These are phyloP conservation scores for Rhodosporidiobolus odoratus DNA, from an alignment of 768 basidiomycete genomes.

Conservation along the genomic window DNA sequence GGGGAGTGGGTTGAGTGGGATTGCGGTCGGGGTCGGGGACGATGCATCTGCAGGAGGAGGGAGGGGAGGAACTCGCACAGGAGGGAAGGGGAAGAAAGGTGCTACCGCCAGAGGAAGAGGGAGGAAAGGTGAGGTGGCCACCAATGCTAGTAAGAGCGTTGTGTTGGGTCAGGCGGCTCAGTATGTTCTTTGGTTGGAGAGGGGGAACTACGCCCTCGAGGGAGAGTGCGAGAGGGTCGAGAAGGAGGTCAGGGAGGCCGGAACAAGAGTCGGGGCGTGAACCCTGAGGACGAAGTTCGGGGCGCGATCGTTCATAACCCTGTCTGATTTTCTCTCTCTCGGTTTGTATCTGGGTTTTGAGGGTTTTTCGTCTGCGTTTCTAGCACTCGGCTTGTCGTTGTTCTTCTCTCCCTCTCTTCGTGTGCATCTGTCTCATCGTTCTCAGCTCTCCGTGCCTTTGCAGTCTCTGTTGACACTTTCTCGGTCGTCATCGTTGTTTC, in stretches of 20 bases:
- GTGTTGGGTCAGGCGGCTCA: conserved; percentile 80
- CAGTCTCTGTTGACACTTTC: too few species aligned
- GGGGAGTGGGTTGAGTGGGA: conserved; percentile 57
- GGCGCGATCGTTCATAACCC: too few species aligned
- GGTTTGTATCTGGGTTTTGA: not conserved
- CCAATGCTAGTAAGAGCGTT: conserved; percentile 63
- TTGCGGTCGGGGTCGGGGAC: conserved; percentile 23
- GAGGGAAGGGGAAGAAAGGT: conserved; percentile 58
- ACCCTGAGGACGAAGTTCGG: not conserved
- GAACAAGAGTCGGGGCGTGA: not conserved
- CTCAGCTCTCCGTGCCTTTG: too few species aligned
- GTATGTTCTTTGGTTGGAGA: conserved; percentile 79
- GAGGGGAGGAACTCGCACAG: conserved; percentile 53
- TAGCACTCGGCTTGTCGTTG: not conserved
- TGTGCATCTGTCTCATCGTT: too few species aligned
- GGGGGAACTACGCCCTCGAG: conserved; percentile 65
- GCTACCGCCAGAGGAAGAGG: conserved; percentile 43
- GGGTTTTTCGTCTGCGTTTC: not conserved
- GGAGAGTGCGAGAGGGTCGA: conserved; percentile 66
- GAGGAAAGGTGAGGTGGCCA: conserved; percentile 32
- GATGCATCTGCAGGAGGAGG: too few species aligned
- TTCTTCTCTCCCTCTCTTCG: not conserved
- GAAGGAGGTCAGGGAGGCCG: conserved; percentile 34
- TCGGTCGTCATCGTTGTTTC: too few species aligned
- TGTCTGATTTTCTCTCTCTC: not conserved